Base-by-base conservation (phyloP, 441 rosid genomes). In the Capsella rubella region DNA sequence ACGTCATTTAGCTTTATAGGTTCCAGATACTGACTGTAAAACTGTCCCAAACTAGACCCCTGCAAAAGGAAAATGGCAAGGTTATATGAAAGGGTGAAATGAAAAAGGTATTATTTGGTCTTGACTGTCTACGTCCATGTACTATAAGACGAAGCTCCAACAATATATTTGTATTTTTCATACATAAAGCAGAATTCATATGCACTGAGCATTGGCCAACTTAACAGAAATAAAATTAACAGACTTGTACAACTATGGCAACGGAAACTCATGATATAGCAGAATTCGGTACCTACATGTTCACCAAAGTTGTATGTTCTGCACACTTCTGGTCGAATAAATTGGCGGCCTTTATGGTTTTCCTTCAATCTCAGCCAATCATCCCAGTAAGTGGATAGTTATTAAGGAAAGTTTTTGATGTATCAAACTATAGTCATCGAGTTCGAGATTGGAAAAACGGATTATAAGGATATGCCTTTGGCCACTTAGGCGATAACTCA, bases 1-100 rank as follows among this genome's bases (percentile, higher is more conserved):
- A 87, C 85, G 73, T 91, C 92, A 80, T 95, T 95, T 83, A 95
- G 80, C 84, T 90, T 95, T 61, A 95, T 91, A 51, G 98, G 96
- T 71, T 82, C 89, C 56, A 95, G 96, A 80, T 90, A 95, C 68
- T 88, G 87, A 61, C 75, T 84, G 87, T 84, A 95, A 81, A 92
- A 95, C 83, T 89, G 98, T 64, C 98, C 99, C 87, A 95, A 62
- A 79, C 99, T 95, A 75, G 99, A 92, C 78, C 98, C 99, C 99
- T 95, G 86, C 64, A 76, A 59, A 37, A 47, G 5, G 21, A 18
- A 72, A 52, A 32, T 51, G 32, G 55, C 64, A 52, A 56, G 72
- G 60, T 69, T 51, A 45, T 32, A 56, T 46, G 43, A 9, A 43
- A 57, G 55, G 42, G 32, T 7, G 37, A 10, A 64, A 60, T 15